Evolutionary conservation across 192 early-diverging fungal species (phyloP).

Genomic region (Spizellomyces punctatus): DNA sequence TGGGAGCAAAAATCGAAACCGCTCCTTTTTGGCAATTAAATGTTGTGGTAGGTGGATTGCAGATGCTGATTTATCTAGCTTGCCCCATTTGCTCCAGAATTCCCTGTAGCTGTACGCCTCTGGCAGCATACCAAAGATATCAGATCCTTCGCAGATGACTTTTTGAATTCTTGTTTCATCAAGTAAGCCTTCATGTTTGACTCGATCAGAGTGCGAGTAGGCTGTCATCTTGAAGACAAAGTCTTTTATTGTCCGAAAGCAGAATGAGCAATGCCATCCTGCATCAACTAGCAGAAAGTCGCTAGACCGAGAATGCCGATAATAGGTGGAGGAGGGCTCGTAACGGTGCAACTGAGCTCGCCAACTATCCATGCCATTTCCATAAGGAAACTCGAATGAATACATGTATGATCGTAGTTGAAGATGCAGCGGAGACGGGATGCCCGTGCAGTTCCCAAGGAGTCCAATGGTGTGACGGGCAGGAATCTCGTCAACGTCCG

Average conservation of each 20-base stretch:
- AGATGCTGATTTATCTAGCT: slow-evolving; percentile 37
- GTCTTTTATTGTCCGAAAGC: slow-evolving; percentile 57
- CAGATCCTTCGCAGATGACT: slow-evolving; percentile 60
- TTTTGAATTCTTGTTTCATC: slow-evolving; percentile 46
- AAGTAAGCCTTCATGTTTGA: slow-evolving; percentile 35
- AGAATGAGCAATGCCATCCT: slow-evolving; percentile 72
- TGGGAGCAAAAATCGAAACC: slow-evolving; percentile 46
- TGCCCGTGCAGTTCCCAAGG: slow-evolving; percentile 45
- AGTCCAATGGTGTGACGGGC: slow-evolving; percentile 45
- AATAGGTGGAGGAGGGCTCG: slow-evolving; percentile 30
- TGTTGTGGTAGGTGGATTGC: slow-evolving; percentile 47
- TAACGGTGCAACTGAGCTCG: slow-evolving; percentile 48
- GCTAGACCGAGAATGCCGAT: slow-evolving; percentile 41
- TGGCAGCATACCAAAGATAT: slow-evolving; percentile 70
- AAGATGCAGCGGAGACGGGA: slow-evolving; percentile 53
- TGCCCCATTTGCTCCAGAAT: slow-evolving; percentile 44
- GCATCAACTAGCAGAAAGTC: slow-evolving; percentile 53
- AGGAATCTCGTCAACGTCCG: slow-evolving; percentile 67
- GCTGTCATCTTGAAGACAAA: slow-evolving; percentile 66
- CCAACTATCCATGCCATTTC: slow-evolving; percentile 45
- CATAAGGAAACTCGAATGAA: slow-evolving; percentile 61
- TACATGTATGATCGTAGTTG: slow-evolving; percentile 58
- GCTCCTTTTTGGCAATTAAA: slow-evolving; percentile 32
- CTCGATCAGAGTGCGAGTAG: slow-evolving; percentile 63
- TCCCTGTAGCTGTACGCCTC: slow-evolving; percentile 61